These are phyloP conservation scores for Polymyxa betae DNA, from an alignment of 208 protist genomes.

Conservation along the genomic window DNA sequence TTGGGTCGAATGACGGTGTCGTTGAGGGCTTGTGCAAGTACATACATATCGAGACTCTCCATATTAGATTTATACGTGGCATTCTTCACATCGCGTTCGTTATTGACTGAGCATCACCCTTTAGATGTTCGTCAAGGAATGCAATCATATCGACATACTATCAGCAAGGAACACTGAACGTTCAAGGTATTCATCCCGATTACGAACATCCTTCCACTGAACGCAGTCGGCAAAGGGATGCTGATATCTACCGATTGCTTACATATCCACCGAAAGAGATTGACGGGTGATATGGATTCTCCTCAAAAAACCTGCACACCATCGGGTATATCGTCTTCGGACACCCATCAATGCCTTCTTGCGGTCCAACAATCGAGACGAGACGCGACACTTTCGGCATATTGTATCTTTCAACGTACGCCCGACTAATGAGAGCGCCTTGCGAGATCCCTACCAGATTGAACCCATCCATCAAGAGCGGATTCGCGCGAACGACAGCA, in stretches of 20 bases:
- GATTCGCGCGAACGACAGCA: slow-evolving; percentile 52
- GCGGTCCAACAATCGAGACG: background rate
- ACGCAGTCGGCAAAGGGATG: background rate
- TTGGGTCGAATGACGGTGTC: slow-evolving; percentile 27
- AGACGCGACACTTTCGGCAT: background rate
- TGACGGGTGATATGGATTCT: slow-evolving; percentile 8
- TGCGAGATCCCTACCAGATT: slow-evolving; percentile 70
- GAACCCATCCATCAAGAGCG: slow-evolving; percentile 64
- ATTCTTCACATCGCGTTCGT: slow-evolving; percentile 17
- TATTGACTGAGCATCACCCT: background rate
- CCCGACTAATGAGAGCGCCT: slow-evolving; percentile 67
- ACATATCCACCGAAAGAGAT: slow-evolving; percentile 27
- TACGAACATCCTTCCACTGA: slow-evolving; percentile 46
- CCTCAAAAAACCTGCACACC: background rate
- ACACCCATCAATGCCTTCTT: slow-evolving; percentile 31
- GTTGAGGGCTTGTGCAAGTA: background rate
- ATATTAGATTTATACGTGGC: background rate
- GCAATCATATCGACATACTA: slow-evolving; percentile 25
- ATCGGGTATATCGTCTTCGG: background rate
- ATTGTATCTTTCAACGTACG: slow-evolving; percentile 60
- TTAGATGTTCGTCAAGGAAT: background rate
- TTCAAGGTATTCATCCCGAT: slow-evolving; percentile 31
- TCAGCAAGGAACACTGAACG: slow-evolving; percentile 33
- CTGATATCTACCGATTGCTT: background rate
- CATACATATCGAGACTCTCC: background rate